Evolutionary conservation across 768 basidiomycete species (phyloP).

Genomic region (Boletus speciosus): DNA sequence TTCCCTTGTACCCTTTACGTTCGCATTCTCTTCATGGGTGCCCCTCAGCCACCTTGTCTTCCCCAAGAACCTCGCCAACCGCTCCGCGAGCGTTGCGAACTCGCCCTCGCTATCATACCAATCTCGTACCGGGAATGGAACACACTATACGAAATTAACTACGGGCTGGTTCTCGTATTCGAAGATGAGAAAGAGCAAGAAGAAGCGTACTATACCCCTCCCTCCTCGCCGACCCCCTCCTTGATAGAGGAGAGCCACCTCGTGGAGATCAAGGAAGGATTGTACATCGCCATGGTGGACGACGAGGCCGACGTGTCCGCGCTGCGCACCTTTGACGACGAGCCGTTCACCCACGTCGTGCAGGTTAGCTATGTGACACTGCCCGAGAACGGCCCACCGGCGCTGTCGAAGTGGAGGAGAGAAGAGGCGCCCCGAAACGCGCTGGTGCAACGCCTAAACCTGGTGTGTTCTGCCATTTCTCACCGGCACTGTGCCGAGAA

Average conservation of each 20-base stretch:
- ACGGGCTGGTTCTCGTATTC: not conserved
- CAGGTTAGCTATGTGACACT: constrained; percentile 2
- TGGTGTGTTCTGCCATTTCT: not conserved
- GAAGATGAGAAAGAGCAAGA: not conserved
- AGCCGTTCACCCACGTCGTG: constrained; percentile 21
- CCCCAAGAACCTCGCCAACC: not conserved
- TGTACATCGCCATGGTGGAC: constrained; percentile 22
- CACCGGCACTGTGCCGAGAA: not conserved
- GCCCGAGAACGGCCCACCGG: not conserved
- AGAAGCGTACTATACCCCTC: not conserved
- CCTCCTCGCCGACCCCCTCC: not conserved
- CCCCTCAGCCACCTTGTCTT: not conserved
- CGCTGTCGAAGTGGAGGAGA: not conserved
- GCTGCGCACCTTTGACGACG: constrained; percentile 9
- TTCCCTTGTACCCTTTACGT: not conserved
- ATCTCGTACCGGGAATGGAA: constrained; percentile 8
- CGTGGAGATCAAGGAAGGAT: constrained; percentile 3
- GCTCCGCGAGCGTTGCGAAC: constrained; percentile 10
- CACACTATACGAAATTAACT: not conserved
- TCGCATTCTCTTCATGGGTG: not conserved
- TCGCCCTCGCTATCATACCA: constrained; percentile 6
- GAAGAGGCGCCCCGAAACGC: not conserved
- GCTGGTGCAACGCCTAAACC: not conserved
- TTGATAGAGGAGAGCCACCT: constrained; percentile 5
- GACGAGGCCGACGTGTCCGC: constrained; percentile 3